phyloP scores from a whole-genome alignment of 139 green algal genomes.

The Micromonas pusilla region DNA sequence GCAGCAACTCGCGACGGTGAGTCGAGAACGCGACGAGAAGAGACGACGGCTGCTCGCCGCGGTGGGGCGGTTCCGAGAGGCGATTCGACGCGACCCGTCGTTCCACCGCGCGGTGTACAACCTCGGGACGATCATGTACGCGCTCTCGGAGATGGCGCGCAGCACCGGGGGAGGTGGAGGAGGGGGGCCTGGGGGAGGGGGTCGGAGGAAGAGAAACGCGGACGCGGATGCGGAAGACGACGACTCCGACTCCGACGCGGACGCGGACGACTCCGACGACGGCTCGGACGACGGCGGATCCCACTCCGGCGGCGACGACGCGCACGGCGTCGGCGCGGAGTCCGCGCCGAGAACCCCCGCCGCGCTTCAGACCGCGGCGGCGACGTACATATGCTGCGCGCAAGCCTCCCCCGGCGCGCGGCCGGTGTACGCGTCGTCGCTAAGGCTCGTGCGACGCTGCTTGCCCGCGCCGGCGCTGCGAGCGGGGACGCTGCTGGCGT shows the following conservation, averaged over 20 bases:
- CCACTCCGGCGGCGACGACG: neutral
- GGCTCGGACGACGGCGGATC: no score
- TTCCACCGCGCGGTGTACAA: slow-evolving; percentile 25
- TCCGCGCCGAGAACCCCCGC: neutral
- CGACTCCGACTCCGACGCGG: no score
- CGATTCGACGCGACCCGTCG: neutral
- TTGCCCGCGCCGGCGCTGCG: neutral
- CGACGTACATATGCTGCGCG: neutral
- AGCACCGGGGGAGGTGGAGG: neutral
- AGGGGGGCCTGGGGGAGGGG: no score
- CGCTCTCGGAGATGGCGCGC: slow-evolving; percentile 6
- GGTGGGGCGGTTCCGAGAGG: neutral
- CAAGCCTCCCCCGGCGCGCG: neutral
- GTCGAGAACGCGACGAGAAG: neutral
- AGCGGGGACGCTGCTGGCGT: neutral
- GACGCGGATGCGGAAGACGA: no score
- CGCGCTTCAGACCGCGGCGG: neutral
- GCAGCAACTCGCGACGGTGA: neutral
- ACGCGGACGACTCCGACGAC: no score
- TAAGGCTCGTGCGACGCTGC: neutral
- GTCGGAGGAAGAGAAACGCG: no score
- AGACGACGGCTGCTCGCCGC: neutral
- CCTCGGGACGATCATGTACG: slow-evolving; percentile 9
- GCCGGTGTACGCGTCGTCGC: neutral
- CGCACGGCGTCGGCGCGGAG: neutral